Conservation (phyloP, 352 stramenopile genomes). For the Pythium vanterpoolii region DNA sequence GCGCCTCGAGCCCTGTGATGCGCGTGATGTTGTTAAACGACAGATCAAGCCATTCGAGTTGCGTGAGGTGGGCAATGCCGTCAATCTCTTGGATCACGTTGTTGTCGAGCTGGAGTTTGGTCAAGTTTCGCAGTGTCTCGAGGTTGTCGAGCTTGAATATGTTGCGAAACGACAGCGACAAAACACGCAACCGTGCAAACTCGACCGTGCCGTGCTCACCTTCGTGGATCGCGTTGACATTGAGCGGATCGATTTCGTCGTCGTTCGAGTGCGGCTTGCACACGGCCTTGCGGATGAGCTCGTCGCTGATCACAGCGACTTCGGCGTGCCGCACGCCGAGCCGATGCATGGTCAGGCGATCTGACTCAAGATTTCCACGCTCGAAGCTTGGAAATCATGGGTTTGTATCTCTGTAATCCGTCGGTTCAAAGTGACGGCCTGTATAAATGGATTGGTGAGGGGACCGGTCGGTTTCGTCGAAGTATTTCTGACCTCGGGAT, state of each 20-base stretch:
- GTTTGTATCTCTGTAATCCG: neutral
- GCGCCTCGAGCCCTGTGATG: constrained; percentile 90
- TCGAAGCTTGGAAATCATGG: no score
- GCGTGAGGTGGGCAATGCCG: constrained; percentile 78
- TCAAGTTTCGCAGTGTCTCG: constrained; percentile 83
- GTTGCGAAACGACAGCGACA: constrained; percentile 92
- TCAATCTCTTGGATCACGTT: constrained; percentile 93
- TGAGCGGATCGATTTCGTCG: constrained; percentile 55
- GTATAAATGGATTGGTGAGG: no score
- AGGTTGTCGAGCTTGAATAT: constrained; percentile 95
- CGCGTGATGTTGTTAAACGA: constrained; percentile 93
- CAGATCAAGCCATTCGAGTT: constrained; percentile 92
- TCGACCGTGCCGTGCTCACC: constrained; percentile 51
- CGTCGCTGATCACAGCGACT: constrained; percentile 77
- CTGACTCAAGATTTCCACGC: no score
- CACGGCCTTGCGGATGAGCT: constrained; percentile 69
- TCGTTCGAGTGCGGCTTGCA: constrained; percentile 23
- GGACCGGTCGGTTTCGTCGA: neutral
- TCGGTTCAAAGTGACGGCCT: neutral
- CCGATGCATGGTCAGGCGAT: constrained; percentile 77
- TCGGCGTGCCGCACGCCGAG: constrained; percentile 71
- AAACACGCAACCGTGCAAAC: constrained; percentile 66
- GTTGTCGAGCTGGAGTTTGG: constrained; percentile 93
- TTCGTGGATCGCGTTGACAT: constrained; percentile 74
- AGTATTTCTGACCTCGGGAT: neutral